These are phyloP conservation scores for Fomitopsis serialis DNA, from an alignment of 768 basidiomycete genomes.

Conservation along the genomic window DNA sequence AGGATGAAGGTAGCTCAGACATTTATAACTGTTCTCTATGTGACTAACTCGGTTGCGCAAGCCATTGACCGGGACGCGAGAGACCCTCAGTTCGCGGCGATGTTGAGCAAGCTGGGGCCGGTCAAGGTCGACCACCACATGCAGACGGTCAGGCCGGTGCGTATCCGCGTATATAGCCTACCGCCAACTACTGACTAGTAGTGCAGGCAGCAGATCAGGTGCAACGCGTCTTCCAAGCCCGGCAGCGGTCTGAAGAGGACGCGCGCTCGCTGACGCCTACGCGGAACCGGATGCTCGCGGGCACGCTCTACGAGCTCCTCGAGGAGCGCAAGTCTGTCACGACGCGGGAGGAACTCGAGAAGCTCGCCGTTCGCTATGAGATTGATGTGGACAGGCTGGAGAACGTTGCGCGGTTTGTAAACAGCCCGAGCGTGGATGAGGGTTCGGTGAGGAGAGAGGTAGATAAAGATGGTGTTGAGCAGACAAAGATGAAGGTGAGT, in stretches of 20 bases:
- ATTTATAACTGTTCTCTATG: not conserved
- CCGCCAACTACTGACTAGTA: not conserved
- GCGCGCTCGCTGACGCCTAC: constrained; percentile 35
- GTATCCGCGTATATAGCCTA: constrained; percentile 8
- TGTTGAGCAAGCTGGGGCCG: constrained; percentile 57
- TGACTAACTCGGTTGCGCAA: constrained; percentile 18
- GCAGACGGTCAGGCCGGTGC: constrained; percentile 44
- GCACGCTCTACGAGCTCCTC: constrained; percentile 49
- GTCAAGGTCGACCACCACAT: constrained; percentile 68
- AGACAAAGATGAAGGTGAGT: constrained; percentile 44
- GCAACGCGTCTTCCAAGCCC: constrained; percentile 46
- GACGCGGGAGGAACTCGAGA: constrained; percentile 36
- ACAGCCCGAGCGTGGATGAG: constrained; percentile 55
- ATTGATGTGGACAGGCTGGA: constrained; percentile 51
- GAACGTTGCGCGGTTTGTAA: constrained; percentile 51
- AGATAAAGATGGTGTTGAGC: constrained; percentile 54
- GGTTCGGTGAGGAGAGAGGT: constrained; percentile 37
- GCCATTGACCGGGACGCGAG: constrained; percentile 59
- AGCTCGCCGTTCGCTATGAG: constrained; percentile 48
- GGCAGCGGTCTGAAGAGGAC: constrained; percentile 50
- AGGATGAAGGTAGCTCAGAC: constrained; percentile 44
- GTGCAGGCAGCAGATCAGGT: constrained; percentile 24
- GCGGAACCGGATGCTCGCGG: constrained; percentile 51
- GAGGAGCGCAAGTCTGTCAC: constrained; percentile 52
- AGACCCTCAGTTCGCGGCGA: constrained; percentile 68